Evolutionary conservation across 1,284 basidiomycete genomes (phyloP).

Genomic region (Schizophyllum commune): DNA sequence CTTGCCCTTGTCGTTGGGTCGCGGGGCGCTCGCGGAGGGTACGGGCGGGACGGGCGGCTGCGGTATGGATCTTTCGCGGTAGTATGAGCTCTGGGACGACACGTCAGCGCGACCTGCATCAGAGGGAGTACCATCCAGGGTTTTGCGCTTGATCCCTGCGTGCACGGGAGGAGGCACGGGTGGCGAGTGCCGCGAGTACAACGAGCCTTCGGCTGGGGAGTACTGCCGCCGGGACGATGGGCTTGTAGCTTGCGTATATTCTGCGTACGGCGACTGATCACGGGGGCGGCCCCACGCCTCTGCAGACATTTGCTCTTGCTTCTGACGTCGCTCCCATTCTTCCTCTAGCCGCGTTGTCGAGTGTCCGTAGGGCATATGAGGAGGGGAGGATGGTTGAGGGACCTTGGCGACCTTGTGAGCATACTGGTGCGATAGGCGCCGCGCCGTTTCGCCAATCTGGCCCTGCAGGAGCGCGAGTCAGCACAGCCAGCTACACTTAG

Average conservation of each 20-base stretch:
- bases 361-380: not conserved
- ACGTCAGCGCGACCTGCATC: not conserved
- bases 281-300: not conserved
- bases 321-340: not conserved
- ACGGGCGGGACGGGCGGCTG: not conserved
- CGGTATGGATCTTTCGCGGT: not conserved
- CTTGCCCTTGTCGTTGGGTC: not conserved
- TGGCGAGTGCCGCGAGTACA: not conserved
- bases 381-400: conserved; percentile 22
- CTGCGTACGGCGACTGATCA: not conserved
- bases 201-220: not conserved
- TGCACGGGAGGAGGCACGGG: not conserved
- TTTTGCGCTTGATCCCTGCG: not conserved
- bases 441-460: conserved; percentile 55
- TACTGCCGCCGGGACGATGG: not conserved
- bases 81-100: not conserved
- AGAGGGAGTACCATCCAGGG: not conserved
- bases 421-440: conserved; percentile 57
- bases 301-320: not conserved
- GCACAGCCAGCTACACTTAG: not conserved
- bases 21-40: not conserved
- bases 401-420: conserved; percentile 56
- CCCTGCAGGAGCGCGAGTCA: conserved; percentile 35
- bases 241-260: not conserved
- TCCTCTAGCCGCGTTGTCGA: not conserved